Conservation (phyloP, 768 basidiomycete species). For the Boletus tomentosulus region DNA sequence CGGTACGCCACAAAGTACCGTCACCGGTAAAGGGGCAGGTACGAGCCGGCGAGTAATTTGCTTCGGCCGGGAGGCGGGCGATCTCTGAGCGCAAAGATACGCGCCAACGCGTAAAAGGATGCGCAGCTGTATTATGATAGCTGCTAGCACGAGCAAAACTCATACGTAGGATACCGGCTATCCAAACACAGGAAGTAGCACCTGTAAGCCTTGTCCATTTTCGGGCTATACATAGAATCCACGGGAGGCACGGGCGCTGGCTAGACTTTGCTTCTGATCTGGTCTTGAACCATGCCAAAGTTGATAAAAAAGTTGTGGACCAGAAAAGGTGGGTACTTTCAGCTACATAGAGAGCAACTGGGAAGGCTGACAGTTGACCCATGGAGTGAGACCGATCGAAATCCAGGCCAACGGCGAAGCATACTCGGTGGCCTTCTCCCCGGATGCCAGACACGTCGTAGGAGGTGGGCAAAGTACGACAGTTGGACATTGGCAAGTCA, state of each 20-base stretch:
- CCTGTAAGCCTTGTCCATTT: neutral
- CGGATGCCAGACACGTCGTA: slow-evolving; percentile 2
- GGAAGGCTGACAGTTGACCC: neutral
- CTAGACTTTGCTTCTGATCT: neutral
- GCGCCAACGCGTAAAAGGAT: neutral
- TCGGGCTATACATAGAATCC: neutral
- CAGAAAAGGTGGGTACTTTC: neutral
- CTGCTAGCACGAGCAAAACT: neutral
- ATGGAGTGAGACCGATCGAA: slow-evolving; percentile 4
- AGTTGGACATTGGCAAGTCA: slow-evolving; percentile 4
- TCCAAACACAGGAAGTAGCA: slow-evolving; percentile 1
- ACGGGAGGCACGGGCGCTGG: neutral
- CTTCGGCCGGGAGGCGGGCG: neutral
- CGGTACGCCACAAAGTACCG: neutral
- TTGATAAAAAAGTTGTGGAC: neutral
- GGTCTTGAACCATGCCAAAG: neutral
- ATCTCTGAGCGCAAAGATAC: neutral
- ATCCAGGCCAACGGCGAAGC: slow-evolving; percentile 1
- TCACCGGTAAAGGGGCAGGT: neutral
- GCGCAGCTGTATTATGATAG: neutral
- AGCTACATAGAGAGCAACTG: neutral
- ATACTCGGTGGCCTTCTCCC: slow-evolving; percentile 3
- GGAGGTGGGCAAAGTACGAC: slow-evolving; percentile 1
- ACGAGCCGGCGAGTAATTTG: neutral
- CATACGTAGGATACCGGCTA: neutral